Base-by-base conservation (phyloP, 2,329 filamentous ascomycete species). In the Paecilomyces dactylethromorphus region DNA sequence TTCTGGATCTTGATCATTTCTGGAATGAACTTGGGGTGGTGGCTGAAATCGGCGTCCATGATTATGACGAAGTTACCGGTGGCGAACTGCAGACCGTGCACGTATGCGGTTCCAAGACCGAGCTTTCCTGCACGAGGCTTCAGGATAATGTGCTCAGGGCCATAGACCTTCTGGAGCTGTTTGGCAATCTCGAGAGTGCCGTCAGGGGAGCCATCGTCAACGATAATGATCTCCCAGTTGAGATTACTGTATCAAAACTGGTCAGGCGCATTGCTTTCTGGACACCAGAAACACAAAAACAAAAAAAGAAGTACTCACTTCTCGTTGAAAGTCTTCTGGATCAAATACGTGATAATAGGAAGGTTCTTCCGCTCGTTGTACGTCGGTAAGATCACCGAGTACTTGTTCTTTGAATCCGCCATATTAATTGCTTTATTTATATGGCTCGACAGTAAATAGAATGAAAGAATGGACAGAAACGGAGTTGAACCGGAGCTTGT, bases 41-140 rank as follows among this genome's bases (percentile, higher is more conserved):
- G 94, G 68, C 87, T 91, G 84, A 99, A 99, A 79, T 99, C 94
- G 78, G 95, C 94, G 81, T 99, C 94, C 94, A 99, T 99, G 84
- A 99, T 99, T 82, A 99, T 91, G 73, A 99, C 91, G 72, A 87
- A 97, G 84, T 95, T 97, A 69, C 94, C 94, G 22, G 87, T 92
- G 24, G 84, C 89, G 73, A 90, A 97, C 75, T 96, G 86, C 61
- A 99, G 83, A 56, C 93, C 93, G 77, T 97, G 92, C 45, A 97
- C 91, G 79, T 97, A 97, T 54, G 93, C 93, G 2, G 93, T 97
- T 66, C 93, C 93, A 55, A 97, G 88, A n/a, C 93, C 93, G 45
- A 97, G 89, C 80, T 97, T 99, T 73, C 95, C 95, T 50, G 91
- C 84, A 70, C 95, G 92, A 24, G 91, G 85, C 78, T 94, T 90